Evolutionary conservation across 495 filamentous ascomycete species (phyloP).

Genomic region (Neurospora sp.): DNA sequence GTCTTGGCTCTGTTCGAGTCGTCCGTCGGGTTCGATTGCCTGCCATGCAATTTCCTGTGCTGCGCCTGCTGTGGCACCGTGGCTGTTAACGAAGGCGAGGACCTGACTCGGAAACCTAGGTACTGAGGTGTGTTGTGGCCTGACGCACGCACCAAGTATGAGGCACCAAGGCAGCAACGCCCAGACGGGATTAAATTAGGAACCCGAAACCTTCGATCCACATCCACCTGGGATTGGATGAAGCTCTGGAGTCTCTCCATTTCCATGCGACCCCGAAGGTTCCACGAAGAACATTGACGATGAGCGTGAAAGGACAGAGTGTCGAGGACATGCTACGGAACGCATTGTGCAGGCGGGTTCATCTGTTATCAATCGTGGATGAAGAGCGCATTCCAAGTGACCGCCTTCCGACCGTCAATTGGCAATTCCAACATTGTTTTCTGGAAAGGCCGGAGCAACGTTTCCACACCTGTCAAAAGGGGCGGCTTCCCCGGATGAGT

Average conservation of each 20-base stretch:
- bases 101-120: background rate
- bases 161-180: background rate
- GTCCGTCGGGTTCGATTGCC: background rate
- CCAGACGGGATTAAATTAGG: background rate
- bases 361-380: background rate
- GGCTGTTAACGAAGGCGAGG: background rate
- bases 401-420: background rate
- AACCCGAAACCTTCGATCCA: background rate
- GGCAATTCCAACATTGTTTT: background rate
- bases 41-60: background rate
- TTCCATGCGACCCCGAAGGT: background rate
- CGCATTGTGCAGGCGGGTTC: background rate
- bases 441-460: background rate
- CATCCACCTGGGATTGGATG: background rate
- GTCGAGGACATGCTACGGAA: background rate
- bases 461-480: background rate
- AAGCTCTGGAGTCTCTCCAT: background rate
- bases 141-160: background rate
- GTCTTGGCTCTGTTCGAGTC: background rate
- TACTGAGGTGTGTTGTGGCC: background rate
- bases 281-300: background rate
- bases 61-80: background rate
- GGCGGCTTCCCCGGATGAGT: background rate
- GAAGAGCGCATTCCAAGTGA: background rate
- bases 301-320: background rate